A percentile compares a stretch with the other conserved stretches of the same genome.
Evolutionary conservation across 2,329 filamentous ascomycete genomes (phyloP).

Genomic region (Curvularia spicifera): DNA sequence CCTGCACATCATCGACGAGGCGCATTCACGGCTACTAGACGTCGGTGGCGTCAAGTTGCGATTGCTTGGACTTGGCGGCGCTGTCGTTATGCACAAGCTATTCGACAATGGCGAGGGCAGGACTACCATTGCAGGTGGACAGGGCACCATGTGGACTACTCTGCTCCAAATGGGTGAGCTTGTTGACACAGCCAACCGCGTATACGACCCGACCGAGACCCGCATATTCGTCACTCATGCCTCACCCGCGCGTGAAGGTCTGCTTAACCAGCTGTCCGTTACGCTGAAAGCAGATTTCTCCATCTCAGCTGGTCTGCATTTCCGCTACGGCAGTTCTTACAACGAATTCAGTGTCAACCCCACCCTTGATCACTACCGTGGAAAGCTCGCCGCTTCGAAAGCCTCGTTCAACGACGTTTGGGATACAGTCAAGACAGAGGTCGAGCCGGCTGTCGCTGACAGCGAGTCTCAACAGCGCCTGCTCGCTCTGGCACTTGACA

Average conservation of each 20-base stretch:
- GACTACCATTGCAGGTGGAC: constrained; percentile 96
- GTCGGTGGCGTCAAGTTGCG: constrained; percentile 95
- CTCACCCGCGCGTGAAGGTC: constrained; percentile 92
- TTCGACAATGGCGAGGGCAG: constrained; percentile 98
- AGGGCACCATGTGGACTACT: constrained; percentile 99
- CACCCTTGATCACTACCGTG: constrained; percentile 95
- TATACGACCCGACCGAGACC: constrained; percentile 97
- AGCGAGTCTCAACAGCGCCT: constrained; percentile 95
- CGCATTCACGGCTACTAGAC: constrained; percentile 92
- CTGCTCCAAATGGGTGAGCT: constrained; percentile 97
- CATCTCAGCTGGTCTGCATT: constrained; percentile 94
- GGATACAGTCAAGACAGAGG: constrained; percentile 97
- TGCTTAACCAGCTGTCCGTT: constrained; percentile 96
- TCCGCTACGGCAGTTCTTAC: constrained; percentile 98
- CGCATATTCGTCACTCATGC: constrained; percentile 96
- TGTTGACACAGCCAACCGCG: constrained; percentile 95
- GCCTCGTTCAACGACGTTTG: constrained; percentile 99
- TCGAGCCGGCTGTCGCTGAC: constrained; percentile 90
- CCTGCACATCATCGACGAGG: constrained; percentile 97
- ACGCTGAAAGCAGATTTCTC: constrained; percentile 98
- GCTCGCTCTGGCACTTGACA: constrained; percentile 85
- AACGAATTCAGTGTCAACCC: constrained; percentile 99
- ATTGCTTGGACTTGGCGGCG: constrained; percentile 89
- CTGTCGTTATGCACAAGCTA: constrained; percentile 99
- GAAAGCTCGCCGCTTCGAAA: constrained; percentile 96